phyloP scores from a whole-genome alignment of 768 basidiomycete species.

The Kwoniella dejecticola region DNA sequence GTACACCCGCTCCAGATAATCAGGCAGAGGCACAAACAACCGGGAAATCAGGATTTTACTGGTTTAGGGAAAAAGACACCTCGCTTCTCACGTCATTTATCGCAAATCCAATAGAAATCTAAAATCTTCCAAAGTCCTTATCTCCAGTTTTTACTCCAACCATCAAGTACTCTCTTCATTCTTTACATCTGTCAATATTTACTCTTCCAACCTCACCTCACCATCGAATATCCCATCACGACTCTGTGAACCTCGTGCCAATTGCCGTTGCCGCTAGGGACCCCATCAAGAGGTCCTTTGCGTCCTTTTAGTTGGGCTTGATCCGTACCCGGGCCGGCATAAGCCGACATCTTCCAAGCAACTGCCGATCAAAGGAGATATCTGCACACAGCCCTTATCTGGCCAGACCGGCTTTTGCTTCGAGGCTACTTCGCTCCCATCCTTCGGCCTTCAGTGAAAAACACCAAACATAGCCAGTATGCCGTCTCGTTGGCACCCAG shows the following conservation, averaged over 20 bases:
- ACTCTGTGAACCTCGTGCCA: no score
- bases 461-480: conserved; percentile 7
- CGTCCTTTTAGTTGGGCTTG: not conserved
- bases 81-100: conserved; percentile 15
- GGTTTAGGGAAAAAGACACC: conserved; percentile 4
- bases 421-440: no score
- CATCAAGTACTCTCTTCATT: conserved; percentile 13
- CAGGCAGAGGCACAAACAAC: no score
- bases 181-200: not conserved
- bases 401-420: no score
- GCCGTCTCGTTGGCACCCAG: conserved; percentile 23
- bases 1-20: no score
- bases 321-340: not conserved
- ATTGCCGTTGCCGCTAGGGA: no score
- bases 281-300: not conserved
- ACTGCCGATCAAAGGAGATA: no score
- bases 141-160: not conserved
- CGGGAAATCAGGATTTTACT: conserved; percentile 8
- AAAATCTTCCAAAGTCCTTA: not conserved
- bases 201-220: not conserved
- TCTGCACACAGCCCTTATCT: no score
- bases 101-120: not conserved
- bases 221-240: no score
- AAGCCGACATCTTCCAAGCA: not conserved
- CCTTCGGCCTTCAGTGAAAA: no score